Percentiles rank a stretch among this genome's conserved stretches.
Conservation (phyloP, 345 rosid species). For the Pistacia vera region DNA sequence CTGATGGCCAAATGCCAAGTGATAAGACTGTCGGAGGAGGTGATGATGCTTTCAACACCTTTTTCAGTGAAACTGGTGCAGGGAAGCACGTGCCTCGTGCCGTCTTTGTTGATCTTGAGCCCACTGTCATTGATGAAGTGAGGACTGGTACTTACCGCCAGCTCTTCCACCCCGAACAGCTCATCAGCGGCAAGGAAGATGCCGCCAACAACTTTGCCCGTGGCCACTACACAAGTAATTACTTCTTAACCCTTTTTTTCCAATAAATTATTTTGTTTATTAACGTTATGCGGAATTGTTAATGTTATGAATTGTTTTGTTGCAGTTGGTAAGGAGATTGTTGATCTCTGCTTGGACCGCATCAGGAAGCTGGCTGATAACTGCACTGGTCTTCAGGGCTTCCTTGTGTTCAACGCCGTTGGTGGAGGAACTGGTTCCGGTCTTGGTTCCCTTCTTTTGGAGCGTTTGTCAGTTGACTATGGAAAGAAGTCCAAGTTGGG, state of each 20-base stretch:
- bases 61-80: conserved; percentile 80
- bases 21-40: conserved; percentile 81
- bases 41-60: conserved; percentile 83
- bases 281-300: neutral
- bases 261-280: neutral
- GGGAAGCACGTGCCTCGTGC: conserved; percentile 90
- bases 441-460: conserved; percentile 75
- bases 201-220: conserved; percentile 90
- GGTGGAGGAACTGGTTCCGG: conserved; percentile 91
- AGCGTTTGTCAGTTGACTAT: conserved; percentile 75
- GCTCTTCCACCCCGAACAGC: conserved; percentile 57
- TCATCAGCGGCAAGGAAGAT: conserved; percentile 80
- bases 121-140: conserved; percentile 72
- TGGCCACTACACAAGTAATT: conserved; percentile 76
- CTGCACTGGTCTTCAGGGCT: conserved; percentile 86
- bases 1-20: conserved; percentile 83
- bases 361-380: conserved; percentile 80
- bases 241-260: neutral
- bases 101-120: conserved; percentile 79
- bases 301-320: neutral
- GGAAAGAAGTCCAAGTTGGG: conserved; percentile 76
- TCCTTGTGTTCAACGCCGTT: conserved; percentile 79
- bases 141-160: conserved; percentile 56
- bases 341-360: conserved; percentile 76
- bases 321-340: conserved; percentile 81